Percentiles rank a stretch among this genome's conserved stretches.
These are phyloP conservation scores for Podaxis sp. DNA, from an alignment of 768 basidiomycete genomes.

Conservation along the genomic window DNA sequence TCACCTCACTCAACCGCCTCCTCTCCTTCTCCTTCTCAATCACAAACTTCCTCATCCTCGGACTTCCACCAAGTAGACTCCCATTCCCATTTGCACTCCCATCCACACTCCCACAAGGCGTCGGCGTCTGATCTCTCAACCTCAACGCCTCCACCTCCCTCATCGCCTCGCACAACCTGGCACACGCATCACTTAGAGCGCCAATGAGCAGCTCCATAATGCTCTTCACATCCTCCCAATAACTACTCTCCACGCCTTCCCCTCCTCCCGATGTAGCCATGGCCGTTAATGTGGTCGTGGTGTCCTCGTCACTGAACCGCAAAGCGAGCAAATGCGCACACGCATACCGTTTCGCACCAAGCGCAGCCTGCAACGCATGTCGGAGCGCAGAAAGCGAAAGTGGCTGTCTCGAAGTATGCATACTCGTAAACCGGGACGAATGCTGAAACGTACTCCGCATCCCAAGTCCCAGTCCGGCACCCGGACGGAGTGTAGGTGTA, in stretches of 20 bases:
- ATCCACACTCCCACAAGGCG: constrained; percentile 21
- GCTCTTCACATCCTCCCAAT: constrained; percentile 82
- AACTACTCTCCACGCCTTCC: constrained; percentile 37
- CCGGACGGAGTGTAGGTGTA: not conserved
- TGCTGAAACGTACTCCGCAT: constrained; percentile 28
- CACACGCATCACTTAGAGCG: constrained; percentile 60
- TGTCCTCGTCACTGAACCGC: constrained; percentile 42
- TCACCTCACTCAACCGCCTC: constrained; percentile 10
- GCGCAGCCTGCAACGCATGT: constrained; percentile 56
- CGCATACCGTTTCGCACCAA: constrained; percentile 71
- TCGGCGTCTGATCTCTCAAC: constrained; percentile 47
- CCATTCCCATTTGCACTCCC: not conserved
- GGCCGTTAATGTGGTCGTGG: not conserved
- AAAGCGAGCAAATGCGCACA: constrained; percentile 78
- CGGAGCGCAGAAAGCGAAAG: constrained; percentile 62
- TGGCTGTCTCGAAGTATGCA: constrained; percentile 59
- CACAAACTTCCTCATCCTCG: constrained; percentile 5
- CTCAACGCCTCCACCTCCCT: constrained; percentile 53
- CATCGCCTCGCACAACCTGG: constrained; percentile 58
- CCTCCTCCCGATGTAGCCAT: constrained; percentile 37
- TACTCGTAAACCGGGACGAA: constrained; percentile 59
- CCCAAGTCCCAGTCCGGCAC: not conserved
- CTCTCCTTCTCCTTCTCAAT: constrained; percentile 7
- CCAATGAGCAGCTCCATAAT: constrained; percentile 68
- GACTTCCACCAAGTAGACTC: not conserved